Evolutionary conservation across 306 rosid genomes (phyloP).

Genomic region (Dryas alaskensis): DNA sequence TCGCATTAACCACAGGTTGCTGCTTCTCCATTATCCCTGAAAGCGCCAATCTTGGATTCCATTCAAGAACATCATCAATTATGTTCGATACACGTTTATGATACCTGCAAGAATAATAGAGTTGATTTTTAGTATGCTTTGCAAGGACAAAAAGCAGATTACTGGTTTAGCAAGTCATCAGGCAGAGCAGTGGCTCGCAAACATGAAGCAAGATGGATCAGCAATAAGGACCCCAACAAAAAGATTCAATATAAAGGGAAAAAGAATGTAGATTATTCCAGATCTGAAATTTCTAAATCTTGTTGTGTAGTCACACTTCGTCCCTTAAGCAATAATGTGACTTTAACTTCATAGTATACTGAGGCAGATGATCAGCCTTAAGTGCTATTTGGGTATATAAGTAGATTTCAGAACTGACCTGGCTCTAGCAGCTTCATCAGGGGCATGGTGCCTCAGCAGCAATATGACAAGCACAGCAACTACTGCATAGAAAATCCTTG

Average conservation of each 20-base stretch:
- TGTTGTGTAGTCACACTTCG: not conserved
- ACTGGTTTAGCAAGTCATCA: not conserved
- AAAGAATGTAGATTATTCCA: not conserved
- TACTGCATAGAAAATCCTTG: constrained; percentile 79
- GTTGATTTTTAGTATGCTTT: not conserved
- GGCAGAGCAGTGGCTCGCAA: not conserved
- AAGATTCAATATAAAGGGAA: not conserved
- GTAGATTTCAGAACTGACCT: constrained; percentile 50
- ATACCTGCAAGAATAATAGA: constrained; percentile 51
- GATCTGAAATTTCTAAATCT: not conserved
- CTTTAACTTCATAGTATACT: not conserved
- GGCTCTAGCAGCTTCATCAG: constrained; percentile 99
- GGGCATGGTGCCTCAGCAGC: constrained; percentile 93
- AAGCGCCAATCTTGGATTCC: constrained; percentile 92
- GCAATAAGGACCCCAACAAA: not conserved
- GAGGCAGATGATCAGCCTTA: not conserved
- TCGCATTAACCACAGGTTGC: constrained; percentile 55
- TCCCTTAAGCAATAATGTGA: not conserved
- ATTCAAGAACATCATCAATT: constrained; percentile 94
- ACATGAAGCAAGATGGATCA: not conserved
- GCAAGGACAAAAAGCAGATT: not conserved
- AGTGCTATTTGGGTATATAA: not conserved
- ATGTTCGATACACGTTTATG: constrained; percentile 90
- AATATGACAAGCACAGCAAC: constrained; percentile 75
- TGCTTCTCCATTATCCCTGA: constrained; percentile 98